Evolutionary conservation across 345 rosid genomes (phyloP), one percentile per base, ranked within the genome.

Genomic region (Bruguiera gymnorhiza): DNA sequence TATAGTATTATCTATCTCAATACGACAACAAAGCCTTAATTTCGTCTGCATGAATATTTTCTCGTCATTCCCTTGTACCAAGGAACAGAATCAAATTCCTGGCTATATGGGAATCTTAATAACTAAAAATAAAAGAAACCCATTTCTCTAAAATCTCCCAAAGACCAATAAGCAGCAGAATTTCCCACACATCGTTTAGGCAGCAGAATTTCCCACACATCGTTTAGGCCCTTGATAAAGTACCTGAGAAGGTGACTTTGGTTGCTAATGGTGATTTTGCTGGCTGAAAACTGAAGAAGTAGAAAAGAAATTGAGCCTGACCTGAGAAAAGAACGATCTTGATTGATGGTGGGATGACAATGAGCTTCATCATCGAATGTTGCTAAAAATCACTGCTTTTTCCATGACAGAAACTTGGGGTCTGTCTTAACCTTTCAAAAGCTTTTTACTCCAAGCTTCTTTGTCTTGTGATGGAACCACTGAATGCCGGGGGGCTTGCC

Each of bases 281-380:
- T 36, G 8, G 37, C 31, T 27, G 18, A 46, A 19, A 75, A 78
- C 30, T 2, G 66, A 51, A 54, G 50, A 21, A 73, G 58, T 0
- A 9, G 34, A 54, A 37, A 48, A 56, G 60, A 61, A 50, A 32
- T 21, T 56, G 43, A 21, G 55, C 52, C 20, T 29, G 24, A 39
- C 57, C 6, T 52, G 29, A 56, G 58, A 23, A 53, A 20, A 31
- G 9, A 43, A 63, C 18, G 39, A 57, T 66, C 69, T 63, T 13
- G 75, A 48, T 57, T 27, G 78, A 34, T 31, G 24, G n/a, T 52
- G 58, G 51, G 59, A 53, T 5, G 54, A 32, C 37, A 55, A 66
- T 55, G 34, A 29, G 66, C 70, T 70, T 75, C 76, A 67, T 66
- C 50, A 27, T 51, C 36, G 31, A 9, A 55, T 53, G 36, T 3